These are phyloP conservation scores for Rhododendron mucronatum DNA, from an alignment of 148 eudicot species.

Conservation along the genomic window DNA sequence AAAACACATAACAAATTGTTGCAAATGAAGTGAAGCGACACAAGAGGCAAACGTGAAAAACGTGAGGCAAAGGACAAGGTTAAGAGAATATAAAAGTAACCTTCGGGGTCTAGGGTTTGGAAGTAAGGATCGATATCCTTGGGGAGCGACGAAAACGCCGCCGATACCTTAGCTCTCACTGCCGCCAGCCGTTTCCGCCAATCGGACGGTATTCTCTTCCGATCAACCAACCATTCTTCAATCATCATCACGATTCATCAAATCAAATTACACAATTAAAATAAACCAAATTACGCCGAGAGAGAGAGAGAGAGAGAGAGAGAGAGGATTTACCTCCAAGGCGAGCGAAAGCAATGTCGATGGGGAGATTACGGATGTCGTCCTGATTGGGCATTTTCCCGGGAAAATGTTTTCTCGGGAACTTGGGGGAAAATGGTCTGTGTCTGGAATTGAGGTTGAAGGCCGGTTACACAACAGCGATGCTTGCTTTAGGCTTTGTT, in stretches of 20 bases:
- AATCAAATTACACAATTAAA: neutral
- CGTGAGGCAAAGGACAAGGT: neutral
- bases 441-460: neutral
- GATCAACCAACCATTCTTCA: constrained; percentile 98
- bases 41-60: neutral
- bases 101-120: constrained; percentile 75
- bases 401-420: constrained; percentile 4
- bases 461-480: neutral
- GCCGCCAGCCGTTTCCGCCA: constrained; percentile 70
- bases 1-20: neutral
- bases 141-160: constrained; percentile 66
- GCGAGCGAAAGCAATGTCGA: constrained; percentile 86
- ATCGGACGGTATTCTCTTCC: constrained; percentile 83
- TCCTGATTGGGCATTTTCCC: constrained; percentile 43
- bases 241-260: constrained; percentile 3
- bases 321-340: constrained; percentile 53
- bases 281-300: too few relatives aligned
- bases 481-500: too few relatives aligned
- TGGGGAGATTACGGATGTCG: constrained; percentile 78
- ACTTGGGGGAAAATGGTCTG: neutral
- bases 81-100: constrained; percentile 19
- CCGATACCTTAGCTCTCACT: constrained; percentile 59
- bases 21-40: neutral
- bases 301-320: neutral
- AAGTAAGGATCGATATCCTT: constrained; percentile 78